Evolutionary conservation across 1,284 basidiomycete genomes (phyloP), one percentile per base, ranked within the genome.

Genomic region (Leccinum subrobustum): DNA sequence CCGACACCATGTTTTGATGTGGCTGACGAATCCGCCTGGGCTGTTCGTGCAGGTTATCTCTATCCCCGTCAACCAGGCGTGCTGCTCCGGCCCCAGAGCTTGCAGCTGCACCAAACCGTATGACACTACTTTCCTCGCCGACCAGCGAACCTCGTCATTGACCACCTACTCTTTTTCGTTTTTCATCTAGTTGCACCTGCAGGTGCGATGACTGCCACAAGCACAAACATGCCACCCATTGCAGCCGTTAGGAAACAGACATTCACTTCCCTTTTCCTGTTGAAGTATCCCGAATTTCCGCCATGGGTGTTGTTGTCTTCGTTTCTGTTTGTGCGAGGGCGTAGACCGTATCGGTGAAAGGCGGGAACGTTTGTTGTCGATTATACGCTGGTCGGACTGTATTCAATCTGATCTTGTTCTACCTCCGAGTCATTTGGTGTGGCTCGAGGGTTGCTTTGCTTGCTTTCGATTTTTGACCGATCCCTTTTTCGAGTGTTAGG

Each of bases 31-130:
- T 0, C 27, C 4, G 31, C 31, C 27, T 29, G 27, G 27, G 31
- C 4, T 6, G 16, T 16, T 48, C 6, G 39, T 55, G 20, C 9
- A 69, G 68, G 33, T 67, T 57, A 62, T 23, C 52, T 58, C 70
- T 42, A 60, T 65, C 66, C 68, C 60, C 27, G 66, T 70, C 9
- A 69, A 69, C 60, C 47, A 68, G n/a, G 61, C 69, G 25, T 68
- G 66, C 66, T 71, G 69, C 61, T 7, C 54, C 25, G 25, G 33
- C 59, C 4, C 33, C n/a, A 9, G 52, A 0, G 1, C 29, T 4
- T 71, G 68, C 61, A 42, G 3, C 39, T 69, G 68, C 54, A 7
- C 68, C 2, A 51, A 27, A 27, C 27, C 12, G 68, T 68, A 61
- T 0, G 64, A 0, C 7, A 4, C n/a, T 39, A 39, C 1, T 52